Evolutionary conservation across 1,139 yeast species (phyloP).

Genomic region (Yamadazyma atlantica): DNA sequence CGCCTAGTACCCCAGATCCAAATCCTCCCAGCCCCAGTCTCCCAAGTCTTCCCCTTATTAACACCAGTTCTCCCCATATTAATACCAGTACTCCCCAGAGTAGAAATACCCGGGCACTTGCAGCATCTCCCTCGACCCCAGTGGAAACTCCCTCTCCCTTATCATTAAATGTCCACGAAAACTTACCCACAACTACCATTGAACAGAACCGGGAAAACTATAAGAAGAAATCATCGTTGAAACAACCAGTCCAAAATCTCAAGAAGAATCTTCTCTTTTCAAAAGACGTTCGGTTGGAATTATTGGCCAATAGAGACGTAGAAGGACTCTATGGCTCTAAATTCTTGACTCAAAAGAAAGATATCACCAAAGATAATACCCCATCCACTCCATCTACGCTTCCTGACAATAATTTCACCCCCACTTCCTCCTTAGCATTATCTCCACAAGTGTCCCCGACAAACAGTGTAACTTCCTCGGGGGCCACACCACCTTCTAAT

Average conservation of each 20-base stretch:
- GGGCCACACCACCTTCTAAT: not conserved
- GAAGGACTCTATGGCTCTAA: slow-evolving; percentile 15
- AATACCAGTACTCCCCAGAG: too few relatives aligned
- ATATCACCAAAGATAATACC: slow-evolving; percentile 2
- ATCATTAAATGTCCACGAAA: slow-evolving; percentile 16
- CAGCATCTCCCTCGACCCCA: too few relatives aligned
- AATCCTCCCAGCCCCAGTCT: too few relatives aligned
- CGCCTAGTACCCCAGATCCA: too few relatives aligned
- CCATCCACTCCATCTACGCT: not conserved
- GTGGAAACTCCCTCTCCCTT: slow-evolving; percentile 22
- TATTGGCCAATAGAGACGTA: slow-evolving; percentile 15
- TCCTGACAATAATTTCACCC: not conserved
- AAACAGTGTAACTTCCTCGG: slow-evolving; percentile 1
- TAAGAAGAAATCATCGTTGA: slow-evolving; percentile 7
- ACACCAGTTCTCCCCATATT: too few relatives aligned
- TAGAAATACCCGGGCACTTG: not conserved
- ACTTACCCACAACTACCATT: slow-evolving; percentile 9
- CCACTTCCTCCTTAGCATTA: slow-evolving; percentile 1
- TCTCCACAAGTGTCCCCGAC: slow-evolving; percentile 2
- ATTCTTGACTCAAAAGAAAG: slow-evolving; percentile 8
- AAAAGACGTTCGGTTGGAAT: slow-evolving; percentile 41
- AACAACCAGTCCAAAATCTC: slow-evolving; percentile 5
- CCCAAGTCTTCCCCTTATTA: too few relatives aligned
- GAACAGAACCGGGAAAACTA: slow-evolving; percentile 11
- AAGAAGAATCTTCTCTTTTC: slow-evolving; percentile 32